Base-by-base conservation (phyloP, 352 stramenopile genomes). In the Phytophthora idaei region DNA sequence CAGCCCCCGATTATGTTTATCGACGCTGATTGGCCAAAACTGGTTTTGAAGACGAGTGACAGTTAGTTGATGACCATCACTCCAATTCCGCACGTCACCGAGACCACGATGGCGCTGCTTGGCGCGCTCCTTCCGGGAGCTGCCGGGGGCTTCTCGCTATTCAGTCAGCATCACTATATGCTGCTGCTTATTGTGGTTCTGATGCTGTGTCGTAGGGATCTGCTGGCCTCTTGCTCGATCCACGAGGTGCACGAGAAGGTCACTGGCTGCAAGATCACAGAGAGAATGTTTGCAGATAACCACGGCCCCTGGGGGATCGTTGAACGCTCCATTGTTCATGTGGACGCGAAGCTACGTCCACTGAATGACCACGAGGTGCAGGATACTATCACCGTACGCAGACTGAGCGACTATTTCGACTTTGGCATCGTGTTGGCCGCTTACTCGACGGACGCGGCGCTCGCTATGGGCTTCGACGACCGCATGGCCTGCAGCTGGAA, bases 241-340 rank as follows among this genome's bases (percentile, higher is more conserved):
- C 81, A 93, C 68, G 48, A 78, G 25, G 65, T 90, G 32, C 65
- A 83, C 10, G 83, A 80, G 17, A 79, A 79, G 54, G 75, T 71
- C 14, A 90, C 77, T 0, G 83, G 87, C 36, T 87, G 71, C 56
- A 81, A 84, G 46, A 81, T 90, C 56, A 88, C 79, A 10, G 87
- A 96, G 73, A 77, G 78, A 62, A 92, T 94, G 86, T 96, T 94
- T 69, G 85, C 80, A 5, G 81, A 92, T 57, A 74, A 73, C 28
- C 70, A 72, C 37, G 85, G 85, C 0, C 81, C 80, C 9, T 89
- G 79, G 53, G 77, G 79, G 31, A 54, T 76, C 36, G 37, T 53
- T n/a, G 82, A 77, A 14, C 73, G 58, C 36, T 90, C 86, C 28
- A 85, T 62, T 21, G 62, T 94, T 37, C 21, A 46, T 1, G 65